Percentiles rank a stretch among this genome's conserved stretches.
These are phyloP conservation scores for Pichia occidentalis DNA, from an alignment of 805 yeast species.

Conservation along the genomic window DNA sequence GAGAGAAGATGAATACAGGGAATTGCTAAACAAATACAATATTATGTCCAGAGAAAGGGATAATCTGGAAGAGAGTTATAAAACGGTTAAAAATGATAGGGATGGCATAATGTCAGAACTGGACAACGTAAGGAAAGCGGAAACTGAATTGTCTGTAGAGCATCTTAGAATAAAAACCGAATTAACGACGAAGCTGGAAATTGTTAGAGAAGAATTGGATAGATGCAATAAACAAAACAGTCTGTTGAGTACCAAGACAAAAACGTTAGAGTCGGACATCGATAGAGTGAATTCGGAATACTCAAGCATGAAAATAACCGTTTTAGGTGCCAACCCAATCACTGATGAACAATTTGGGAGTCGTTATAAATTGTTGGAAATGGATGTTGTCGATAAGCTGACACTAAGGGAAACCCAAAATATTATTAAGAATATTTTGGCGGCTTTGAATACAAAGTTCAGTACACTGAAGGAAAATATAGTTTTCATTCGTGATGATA, in stretches of 20 bases:
- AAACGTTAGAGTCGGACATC: background rate
- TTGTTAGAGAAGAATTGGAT: background rate
- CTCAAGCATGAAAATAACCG: background rate
- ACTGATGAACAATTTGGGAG: conserved; percentile 7
- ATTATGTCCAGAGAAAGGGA: too few relatives aligned
- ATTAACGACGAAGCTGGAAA: conserved; percentile 2
- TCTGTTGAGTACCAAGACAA: conserved; percentile 2
- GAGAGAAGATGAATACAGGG: too few relatives aligned
- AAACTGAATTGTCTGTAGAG: background rate
- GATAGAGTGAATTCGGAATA: background rate
- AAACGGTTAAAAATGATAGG: too few relatives aligned
- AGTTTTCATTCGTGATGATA: conserved; percentile 14
- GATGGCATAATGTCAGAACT: too few relatives aligned
- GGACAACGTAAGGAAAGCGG: background rate
- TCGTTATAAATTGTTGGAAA: conserved; percentile 1
- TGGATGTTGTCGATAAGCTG: conserved; percentile 13
- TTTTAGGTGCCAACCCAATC: background rate
- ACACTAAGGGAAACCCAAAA: conserved; percentile 16
- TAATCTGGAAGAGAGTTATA: too few relatives aligned
- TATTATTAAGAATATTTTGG: conserved; percentile 18
- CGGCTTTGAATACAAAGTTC: conserved; percentile 12
- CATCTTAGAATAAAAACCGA: background rate
- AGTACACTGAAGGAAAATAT: conserved; percentile 9
- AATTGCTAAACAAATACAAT: too few relatives aligned
- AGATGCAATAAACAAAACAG: background rate